Conservation (phyloP, 1,284 basidiomycete species). For the Moesziomyces antarcticus region DNA sequence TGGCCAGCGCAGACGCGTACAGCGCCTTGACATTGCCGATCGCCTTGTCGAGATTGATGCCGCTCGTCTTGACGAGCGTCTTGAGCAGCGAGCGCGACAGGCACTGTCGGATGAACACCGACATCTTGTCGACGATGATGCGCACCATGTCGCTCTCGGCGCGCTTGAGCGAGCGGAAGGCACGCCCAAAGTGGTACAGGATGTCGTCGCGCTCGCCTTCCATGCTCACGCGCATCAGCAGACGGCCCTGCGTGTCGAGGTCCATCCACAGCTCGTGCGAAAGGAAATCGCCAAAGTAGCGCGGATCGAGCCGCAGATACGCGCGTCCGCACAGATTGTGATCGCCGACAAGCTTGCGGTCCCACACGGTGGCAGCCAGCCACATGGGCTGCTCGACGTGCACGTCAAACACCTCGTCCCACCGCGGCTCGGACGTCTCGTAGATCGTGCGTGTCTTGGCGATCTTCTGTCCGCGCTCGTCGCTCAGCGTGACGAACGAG, state of each 20-base stretch:
- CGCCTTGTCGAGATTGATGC: slow-evolving; percentile 65
- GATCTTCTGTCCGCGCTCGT: slow-evolving; percentile 86
- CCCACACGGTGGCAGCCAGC: slow-evolving; percentile 94
- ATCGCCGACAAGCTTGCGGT: slow-evolving; percentile 79
- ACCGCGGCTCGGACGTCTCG: slow-evolving; percentile 87
- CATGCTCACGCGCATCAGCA: slow-evolving; percentile 92
- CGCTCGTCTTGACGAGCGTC: slow-evolving; percentile 63
- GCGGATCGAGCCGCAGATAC: slow-evolving; percentile 90
- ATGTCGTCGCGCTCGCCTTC: slow-evolving; percentile 98
- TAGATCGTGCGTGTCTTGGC: slow-evolving; percentile 97
- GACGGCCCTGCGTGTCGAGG: slow-evolving; percentile 85
- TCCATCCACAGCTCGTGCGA: slow-evolving; percentile 92
- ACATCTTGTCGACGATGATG: slow-evolving; percentile 99
- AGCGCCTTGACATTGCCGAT: slow-evolving; percentile 65
- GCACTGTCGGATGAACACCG: slow-evolving; percentile 89
- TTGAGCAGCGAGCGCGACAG: slow-evolving; percentile 79
- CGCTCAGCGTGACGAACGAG: slow-evolving; percentile 92
- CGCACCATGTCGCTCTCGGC: slow-evolving; percentile 96
- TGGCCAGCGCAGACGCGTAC: slow-evolving; percentile 62
- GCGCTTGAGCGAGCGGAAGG: slow-evolving; percentile 91
- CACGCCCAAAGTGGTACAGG: slow-evolving; percentile 95
- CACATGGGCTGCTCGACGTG: slow-evolving; percentile 83
- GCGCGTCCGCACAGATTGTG: slow-evolving; percentile 86
- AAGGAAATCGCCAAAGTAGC: slow-evolving; percentile 86
- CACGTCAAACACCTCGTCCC: slow-evolving; percentile 97